Base-by-base conservation (phyloP, 352 stramenopile genomes). In the Globisporangium echinulatum region DNA sequence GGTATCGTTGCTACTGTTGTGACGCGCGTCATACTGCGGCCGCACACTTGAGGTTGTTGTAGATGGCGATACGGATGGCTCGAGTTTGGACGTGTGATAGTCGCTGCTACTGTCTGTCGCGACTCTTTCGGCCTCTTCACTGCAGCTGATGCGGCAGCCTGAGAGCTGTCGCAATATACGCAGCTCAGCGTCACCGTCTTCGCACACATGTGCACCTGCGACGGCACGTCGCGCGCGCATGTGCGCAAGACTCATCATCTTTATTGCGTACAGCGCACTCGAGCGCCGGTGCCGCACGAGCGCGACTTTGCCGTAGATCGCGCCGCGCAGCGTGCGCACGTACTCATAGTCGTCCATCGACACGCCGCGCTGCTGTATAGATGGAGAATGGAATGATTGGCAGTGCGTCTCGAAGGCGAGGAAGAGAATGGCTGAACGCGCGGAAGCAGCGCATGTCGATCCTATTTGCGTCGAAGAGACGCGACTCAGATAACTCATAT, bases 171-270 rank as follows among this genome's bases (percentile, higher is more conserved):
- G 71, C 51, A 85, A 66, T 11, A 80, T 69, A 36, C 67, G 64
- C 17, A 83, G 64, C 61, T 85, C 76, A 6, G 49, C 59, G 58
- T 69, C 58, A 13, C 76, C 76, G 59, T 85, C 70, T 51, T 85
- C 76, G 44, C 67, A 63, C 17, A 85, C 73, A 17, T 59, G 55
- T 2, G 68, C 63, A 3, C 76, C 76, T 10, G 67, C 67, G 40
- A 86, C 64, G 3, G 74, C 76, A 9, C 69, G 76, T 8, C 63
- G 74, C 13, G 68, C 66, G 25, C 58, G 50, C 69, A 88, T 76
- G 65, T 87, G 76, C 44, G 75, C 59, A 40, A 82, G 55, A 56
- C 79, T 87, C 79, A 88, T 88, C 61, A 78, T 70, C 54, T 88
- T 88, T 42, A 88, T 64, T 52, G 79, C 79, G 52, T 77, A 82